Percentiles rank a stretch among this genome's conserved stretches.
Evolutionary conservation across 371 early-diverging fungal genomes (phyloP).

Genomic region (Mucor velutinosus): DNA sequence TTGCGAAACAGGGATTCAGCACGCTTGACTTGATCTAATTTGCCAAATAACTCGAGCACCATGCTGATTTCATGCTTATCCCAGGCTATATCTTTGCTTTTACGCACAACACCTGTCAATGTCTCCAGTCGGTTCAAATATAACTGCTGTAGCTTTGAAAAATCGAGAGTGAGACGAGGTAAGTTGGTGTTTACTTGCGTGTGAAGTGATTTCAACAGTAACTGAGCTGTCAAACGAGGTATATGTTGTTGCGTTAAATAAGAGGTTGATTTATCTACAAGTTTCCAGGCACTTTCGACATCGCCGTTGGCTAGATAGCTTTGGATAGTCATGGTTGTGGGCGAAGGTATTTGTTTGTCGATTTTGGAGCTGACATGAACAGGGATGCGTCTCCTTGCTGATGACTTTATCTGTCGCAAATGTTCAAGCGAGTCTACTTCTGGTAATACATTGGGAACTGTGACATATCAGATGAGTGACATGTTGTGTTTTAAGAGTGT

Average conservation of each 20-base stretch:
- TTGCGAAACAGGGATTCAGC: constrained; percentile 37
- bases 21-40: constrained; percentile 24
- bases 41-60: constrained; percentile 33
- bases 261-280: constrained; percentile 16
- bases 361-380: constrained; percentile 25
- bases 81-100: constrained; percentile 12
- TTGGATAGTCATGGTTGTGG: constrained; percentile 29
- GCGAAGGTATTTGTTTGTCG: constrained; percentile 25
- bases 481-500: background rate
- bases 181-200: constrained; percentile 15
- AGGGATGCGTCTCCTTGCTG: constrained; percentile 28
- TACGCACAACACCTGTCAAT: constrained; percentile 18
- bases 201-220: constrained; percentile 26
- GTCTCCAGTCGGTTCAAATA: constrained; percentile 27
- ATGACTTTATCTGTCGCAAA: constrained; percentile 14
- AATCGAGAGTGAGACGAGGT: constrained; percentile 10
- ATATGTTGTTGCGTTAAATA: constrained; percentile 7
- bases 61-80: constrained; percentile 24
- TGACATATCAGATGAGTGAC: background rate
- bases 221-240: constrained; percentile 18
- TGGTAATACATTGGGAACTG: background rate
- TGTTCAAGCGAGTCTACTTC: constrained; percentile 17
- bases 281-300: constrained; percentile 29
- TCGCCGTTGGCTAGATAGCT: constrained; percentile 20
- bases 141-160: constrained; percentile 15